Conservation (phyloP, 225 moss, liverwort and hornwort genomes). For the Marchantia paleacea region DNA sequence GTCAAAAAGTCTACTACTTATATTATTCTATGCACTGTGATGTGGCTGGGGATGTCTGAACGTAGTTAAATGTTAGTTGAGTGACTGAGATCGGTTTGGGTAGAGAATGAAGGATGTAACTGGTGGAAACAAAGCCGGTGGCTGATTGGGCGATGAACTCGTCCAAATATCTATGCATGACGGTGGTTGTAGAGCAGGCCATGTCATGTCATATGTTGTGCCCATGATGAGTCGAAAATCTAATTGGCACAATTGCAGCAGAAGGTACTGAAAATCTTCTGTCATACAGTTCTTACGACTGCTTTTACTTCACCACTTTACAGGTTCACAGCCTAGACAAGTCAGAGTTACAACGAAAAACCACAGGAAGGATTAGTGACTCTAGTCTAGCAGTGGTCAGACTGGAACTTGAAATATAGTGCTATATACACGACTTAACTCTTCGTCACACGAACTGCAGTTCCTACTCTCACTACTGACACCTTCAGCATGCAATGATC, state of each 20-base stretch:
- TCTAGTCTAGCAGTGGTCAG: not conserved
- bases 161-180: not conserved
- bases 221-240: slow-evolving; percentile 2
- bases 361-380: not conserved
- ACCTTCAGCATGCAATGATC: not conserved
- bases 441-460: not conserved
- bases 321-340: not conserved
- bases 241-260: not conserved
- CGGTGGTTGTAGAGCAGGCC: slow-evolving; percentile 1
- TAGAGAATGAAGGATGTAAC: not conserved
- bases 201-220: not conserved
- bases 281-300: not conserved
- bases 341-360: not conserved
- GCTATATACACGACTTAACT: not conserved
- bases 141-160: not conserved
- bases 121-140: not conserved
- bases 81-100: not conserved
- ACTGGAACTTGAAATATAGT: not conserved
- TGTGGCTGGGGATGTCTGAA: not conserved
- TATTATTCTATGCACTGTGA: not conserved
- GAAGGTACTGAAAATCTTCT: not conserved
- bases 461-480: not conserved
- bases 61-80: not conserved
- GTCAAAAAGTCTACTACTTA: not conserved
- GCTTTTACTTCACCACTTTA: slow-evolving; percentile 1